These are phyloP conservation scores for Auricularia heimuer DNA, from an alignment of 768 basidiomycete genomes.

Conservation along the genomic window DNA sequence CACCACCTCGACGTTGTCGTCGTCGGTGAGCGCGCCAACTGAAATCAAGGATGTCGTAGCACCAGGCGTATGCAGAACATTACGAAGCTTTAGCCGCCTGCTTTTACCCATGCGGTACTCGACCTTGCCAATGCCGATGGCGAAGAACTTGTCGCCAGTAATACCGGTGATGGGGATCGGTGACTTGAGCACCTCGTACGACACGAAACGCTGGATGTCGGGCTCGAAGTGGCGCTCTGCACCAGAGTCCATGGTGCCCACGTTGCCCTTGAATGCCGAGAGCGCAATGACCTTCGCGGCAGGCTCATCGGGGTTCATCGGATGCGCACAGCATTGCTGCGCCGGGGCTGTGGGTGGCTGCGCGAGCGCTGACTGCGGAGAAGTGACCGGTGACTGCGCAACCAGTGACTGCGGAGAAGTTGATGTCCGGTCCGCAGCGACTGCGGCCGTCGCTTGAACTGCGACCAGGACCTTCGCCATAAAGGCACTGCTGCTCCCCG, in stretches of 20 bases:
- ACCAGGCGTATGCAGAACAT: background rate
- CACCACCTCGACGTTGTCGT: background rate
- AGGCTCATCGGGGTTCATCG: background rate
- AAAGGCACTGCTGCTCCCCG: too few relatives aligned
- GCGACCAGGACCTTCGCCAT: background rate
- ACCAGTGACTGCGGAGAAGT: background rate
- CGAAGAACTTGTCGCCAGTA: background rate
- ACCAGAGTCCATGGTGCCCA: background rate
- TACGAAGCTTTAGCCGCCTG: background rate
- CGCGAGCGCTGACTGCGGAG: background rate
- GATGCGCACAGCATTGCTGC: background rate
- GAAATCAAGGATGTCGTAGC: background rate
- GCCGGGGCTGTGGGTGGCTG: background rate
- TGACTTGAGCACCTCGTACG: background rate
- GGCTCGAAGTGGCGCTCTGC: background rate
- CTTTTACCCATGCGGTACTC: background rate
- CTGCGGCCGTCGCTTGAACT: too few relatives aligned
- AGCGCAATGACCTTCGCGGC: background rate
- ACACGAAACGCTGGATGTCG: background rate
- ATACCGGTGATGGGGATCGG: background rate
- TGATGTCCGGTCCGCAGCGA: too few relatives aligned
- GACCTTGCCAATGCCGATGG: background rate
- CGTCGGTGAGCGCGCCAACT: background rate
- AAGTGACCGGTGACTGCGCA: too few relatives aligned
- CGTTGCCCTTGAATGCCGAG: background rate